Evolutionary conservation across 2,329 filamentous ascomycete species (phyloP).

Genomic region (Macroventuria anomochaeta): DNA sequence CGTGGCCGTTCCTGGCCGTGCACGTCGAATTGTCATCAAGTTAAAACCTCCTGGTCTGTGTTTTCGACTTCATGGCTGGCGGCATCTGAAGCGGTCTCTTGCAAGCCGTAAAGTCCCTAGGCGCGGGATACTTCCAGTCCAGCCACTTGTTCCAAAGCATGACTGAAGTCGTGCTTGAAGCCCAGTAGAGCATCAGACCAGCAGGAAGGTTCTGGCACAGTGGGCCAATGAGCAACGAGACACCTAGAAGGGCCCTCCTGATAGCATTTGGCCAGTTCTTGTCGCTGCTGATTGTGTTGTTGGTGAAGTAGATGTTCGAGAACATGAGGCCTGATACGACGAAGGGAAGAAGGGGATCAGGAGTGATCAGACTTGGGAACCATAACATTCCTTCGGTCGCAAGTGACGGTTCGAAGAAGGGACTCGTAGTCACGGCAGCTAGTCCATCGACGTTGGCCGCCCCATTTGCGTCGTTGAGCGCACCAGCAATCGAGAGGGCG

Average conservation of each 20-base stretch:
- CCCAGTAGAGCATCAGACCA: conserved; percentile 53
- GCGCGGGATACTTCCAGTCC: conserved; percentile 39
- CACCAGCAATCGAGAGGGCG: not conserved
- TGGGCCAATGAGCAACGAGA: conserved; percentile 43
- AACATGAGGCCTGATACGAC: conserved; percentile 58
- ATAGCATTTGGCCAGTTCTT: conserved; percentile 25
- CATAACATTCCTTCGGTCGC: conserved; percentile 65
- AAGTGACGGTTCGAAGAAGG: conserved; percentile 57
- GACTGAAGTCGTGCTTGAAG: conserved; percentile 42
- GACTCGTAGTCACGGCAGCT: conserved; percentile 14
- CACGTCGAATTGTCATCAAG: too few relatives aligned
- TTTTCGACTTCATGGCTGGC: conserved; percentile 13
- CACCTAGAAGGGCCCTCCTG: conserved; percentile 35
- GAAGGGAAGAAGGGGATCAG: conserved; percentile 62
- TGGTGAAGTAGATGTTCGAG: conserved; percentile 51
- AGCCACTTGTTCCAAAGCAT: conserved; percentile 45
- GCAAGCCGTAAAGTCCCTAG: conserved; percentile 33
- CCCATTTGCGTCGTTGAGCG: not conserved
- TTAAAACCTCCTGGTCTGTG: not conserved
- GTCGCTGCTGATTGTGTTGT: conserved; percentile 25
- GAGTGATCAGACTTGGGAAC: conserved; percentile 63
- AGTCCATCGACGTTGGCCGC: conserved; percentile 15
- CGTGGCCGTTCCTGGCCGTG: too few relatives aligned
- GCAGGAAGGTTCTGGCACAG: conserved; percentile 47
- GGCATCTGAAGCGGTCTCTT: conserved; percentile 38